Conservation (phyloP, 1,284 basidiomycete species). For the Ceratobasidium sp. region DNA sequence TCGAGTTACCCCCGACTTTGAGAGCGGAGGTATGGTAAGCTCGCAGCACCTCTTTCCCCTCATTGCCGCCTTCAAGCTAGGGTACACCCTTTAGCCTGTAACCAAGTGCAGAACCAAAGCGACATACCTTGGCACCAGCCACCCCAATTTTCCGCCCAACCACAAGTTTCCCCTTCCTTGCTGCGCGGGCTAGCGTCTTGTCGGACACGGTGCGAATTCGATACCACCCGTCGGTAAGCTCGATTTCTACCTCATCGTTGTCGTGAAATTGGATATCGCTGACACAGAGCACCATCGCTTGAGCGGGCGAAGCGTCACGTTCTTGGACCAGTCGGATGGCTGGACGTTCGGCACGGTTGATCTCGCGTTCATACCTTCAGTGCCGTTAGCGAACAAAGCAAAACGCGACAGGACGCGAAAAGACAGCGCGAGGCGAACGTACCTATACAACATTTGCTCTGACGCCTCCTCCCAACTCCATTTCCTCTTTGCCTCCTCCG, state of each 20-base stretch:
- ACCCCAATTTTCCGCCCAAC: constrained; percentile 88
- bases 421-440: constrained; percentile 49
- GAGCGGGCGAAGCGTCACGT: constrained; percentile 76
- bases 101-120: neutral
- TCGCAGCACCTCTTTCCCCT: constrained; percentile 86
- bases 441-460: constrained; percentile 89
- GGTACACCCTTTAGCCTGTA: neutral
- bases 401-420: neutral
- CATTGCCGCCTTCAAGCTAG: constrained; percentile 79
- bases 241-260: constrained; percentile 64
- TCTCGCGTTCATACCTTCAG: constrained; percentile 89
- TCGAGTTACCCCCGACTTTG: constrained; percentile 83
- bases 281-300: constrained; percentile 87
- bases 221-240: constrained; percentile 98
- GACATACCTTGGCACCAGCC: constrained; percentile 79
- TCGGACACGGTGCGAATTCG: constrained; percentile 83
- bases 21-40: constrained; percentile 77
- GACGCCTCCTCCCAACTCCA: constrained; percentile 88
- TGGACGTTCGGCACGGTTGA: constrained; percentile 82
- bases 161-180: constrained; percentile 72
- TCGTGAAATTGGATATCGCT: constrained; percentile 62
- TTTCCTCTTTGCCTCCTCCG: constrained; percentile 66
- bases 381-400: neutral
- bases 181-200: constrained; percentile 75
- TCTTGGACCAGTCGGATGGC: constrained; percentile 82